A percentile compares a stretch with the other conserved stretches of the same genome.
Evolutionary conservation across 1,139 yeast genomes (phyloP).

Genomic region (Sugiyamaella xylanicola): DNA sequence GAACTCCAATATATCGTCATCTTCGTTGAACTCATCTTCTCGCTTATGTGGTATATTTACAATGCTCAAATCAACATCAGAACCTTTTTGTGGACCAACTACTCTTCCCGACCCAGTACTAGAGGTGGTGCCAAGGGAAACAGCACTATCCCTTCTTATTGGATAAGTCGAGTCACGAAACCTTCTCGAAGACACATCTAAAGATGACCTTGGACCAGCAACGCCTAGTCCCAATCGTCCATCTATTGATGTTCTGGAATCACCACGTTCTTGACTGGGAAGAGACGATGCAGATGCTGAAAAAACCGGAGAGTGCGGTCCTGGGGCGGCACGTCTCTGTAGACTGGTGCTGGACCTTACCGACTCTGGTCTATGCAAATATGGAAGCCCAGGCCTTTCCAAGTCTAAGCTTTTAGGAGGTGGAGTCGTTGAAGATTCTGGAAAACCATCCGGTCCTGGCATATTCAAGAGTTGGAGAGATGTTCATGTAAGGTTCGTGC

Average conservation of each 20-base stretch:
- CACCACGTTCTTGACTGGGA: background rate
- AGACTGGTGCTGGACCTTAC: background rate
- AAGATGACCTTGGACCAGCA: slow-evolving; percentile 8
- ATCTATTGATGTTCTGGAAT: background rate
- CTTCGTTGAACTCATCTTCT: slow-evolving; percentile 27
- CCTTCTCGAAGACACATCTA: slow-evolving; percentile 2
- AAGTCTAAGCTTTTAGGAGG: slow-evolving; percentile 12
- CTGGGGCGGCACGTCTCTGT: background rate
- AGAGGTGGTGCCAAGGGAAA: slow-evolving; percentile 6
- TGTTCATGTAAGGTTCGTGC: background rate
- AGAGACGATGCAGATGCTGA: slow-evolving; percentile 2
- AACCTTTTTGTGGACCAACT: background rate
- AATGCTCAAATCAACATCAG: slow-evolving; percentile 12
- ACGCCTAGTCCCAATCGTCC: background rate
- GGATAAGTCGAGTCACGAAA: background rate
- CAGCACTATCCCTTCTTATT: slow-evolving; percentile 7
- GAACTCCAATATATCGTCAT: slow-evolving; percentile 38
- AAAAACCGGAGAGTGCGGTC: slow-evolving; percentile 12
- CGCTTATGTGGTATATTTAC: background rate
- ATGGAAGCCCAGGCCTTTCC: slow-evolving; percentile 5
- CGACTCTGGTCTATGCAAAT: slow-evolving; percentile 8
- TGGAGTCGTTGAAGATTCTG: slow-evolving; percentile 2
- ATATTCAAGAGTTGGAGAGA: slow-evolving; percentile 4
- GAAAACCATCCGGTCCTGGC: slow-evolving; percentile 15
- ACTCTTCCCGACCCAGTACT: background rate